phyloP scores from a whole-genome alignment of 345 rosid genomes.

The Eucalyptus shirleyi region DNA sequence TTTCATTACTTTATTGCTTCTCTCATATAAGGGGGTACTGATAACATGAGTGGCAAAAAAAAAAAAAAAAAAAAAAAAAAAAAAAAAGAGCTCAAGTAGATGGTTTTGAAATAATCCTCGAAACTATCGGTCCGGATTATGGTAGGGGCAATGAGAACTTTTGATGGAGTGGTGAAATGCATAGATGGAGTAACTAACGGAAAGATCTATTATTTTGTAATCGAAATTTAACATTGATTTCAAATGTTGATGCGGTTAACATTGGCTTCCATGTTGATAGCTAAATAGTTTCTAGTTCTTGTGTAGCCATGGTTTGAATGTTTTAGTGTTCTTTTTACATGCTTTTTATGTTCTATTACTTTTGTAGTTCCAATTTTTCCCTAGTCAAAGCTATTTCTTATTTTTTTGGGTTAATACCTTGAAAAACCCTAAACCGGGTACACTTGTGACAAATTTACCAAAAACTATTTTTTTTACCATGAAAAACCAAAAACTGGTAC shows the following conservation, averaged over 20 bases:
- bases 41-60: not conserved
- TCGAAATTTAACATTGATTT: not conserved
- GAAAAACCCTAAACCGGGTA: too few relatives aligned
- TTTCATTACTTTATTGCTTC: not conserved
- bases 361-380: too few relatives aligned
- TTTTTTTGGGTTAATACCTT: too few relatives aligned
- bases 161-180: not conserved
- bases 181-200: too few relatives aligned
- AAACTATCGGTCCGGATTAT: rapidly evolving
- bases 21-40: not conserved
- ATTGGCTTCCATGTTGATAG: too few relatives aligned
- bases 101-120: not conserved
- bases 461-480: too few relatives aligned
- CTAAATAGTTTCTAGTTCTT: not conserved
- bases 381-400: too few relatives aligned
- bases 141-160: not conserved
- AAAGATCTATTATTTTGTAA: too few relatives aligned
- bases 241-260: not conserved
- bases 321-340: not conserved
- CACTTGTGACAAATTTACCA: too few relatives aligned
- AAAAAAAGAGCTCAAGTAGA: not conserved
- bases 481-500: too few relatives aligned
- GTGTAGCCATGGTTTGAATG: not conserved
- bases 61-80: too few relatives aligned
- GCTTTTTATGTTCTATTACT: too few relatives aligned